Percentiles rank a stretch among this genome's conserved stretches.
Conservation (phyloP, 1,284 basidiomycete species). For the Moesziomyces sp. region DNA sequence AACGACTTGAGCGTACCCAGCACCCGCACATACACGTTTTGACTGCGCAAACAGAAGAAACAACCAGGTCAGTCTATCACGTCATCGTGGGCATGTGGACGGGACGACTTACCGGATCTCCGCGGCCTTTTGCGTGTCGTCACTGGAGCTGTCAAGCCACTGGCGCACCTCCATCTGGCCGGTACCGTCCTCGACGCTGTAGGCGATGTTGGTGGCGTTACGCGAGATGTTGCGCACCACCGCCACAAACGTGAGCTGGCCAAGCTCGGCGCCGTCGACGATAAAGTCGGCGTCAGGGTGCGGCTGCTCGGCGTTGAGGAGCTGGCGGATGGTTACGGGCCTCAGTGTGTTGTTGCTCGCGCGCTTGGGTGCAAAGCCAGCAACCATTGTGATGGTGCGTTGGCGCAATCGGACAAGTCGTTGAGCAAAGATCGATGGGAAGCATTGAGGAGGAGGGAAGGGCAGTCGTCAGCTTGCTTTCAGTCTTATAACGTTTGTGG, state of each 20-base stretch:
- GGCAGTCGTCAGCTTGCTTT: slow-evolving; percentile 1
- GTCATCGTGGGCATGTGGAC: background rate
- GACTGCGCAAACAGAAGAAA: slow-evolving; percentile 70
- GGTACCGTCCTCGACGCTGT: slow-evolving; percentile 87
- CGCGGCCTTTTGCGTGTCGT: slow-evolving; percentile 69
- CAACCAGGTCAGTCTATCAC: slow-evolving; percentile 6
- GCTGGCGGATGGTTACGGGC: slow-evolving; percentile 85
- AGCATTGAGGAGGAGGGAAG: background rate
- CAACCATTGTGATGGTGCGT: slow-evolving; percentile 4
- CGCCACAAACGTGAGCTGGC: slow-evolving; percentile 84
- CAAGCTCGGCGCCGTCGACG: slow-evolving; percentile 82
- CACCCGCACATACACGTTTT: slow-evolving; percentile 83
- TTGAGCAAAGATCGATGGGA: background rate
- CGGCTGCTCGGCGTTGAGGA: slow-evolving; percentile 80
- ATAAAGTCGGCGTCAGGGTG: slow-evolving; percentile 89
- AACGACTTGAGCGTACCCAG: slow-evolving; percentile 90
- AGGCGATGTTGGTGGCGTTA: slow-evolving; percentile 84
- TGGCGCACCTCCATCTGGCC: slow-evolving; percentile 86
- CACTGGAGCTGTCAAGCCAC: slow-evolving; percentile 80
- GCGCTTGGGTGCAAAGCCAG: slow-evolving; percentile 17
- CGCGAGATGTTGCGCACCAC: slow-evolving; percentile 78
- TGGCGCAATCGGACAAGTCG: background rate
- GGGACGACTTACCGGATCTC: slow-evolving; percentile 50
- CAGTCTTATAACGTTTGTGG: no score
- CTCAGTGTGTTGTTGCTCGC: slow-evolving; percentile 72